A percentile compares a stretch with the other conserved stretches of the same genome.
phyloP scores from a whole-genome alignment of 495 filamentous ascomycete genomes.

The Pyrenopolyporus hunteri region DNA sequence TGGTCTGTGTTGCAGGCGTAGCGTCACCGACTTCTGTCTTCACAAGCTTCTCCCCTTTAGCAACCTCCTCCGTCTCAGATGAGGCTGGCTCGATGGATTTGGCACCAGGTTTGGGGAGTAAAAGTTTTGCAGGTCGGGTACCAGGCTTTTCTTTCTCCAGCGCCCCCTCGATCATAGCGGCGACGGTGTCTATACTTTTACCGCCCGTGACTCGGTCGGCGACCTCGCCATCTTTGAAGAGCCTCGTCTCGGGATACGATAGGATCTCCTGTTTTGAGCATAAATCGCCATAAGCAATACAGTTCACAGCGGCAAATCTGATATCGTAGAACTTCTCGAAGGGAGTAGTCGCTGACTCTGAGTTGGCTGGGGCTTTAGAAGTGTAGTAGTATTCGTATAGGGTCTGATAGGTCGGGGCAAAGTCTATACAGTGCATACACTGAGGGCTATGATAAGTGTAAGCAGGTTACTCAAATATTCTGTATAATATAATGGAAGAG shows the following conservation, averaged over 20 bases:
- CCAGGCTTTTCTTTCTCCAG: slow-evolving; percentile 82
- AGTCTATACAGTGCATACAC: slow-evolving; percentile 79
- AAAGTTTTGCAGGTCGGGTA: slow-evolving; percentile 64
- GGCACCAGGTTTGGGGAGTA: slow-evolving; percentile 50
- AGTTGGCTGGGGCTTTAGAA: slow-evolving; percentile 60
- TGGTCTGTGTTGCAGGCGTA: slow-evolving; percentile 30
- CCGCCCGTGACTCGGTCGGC: slow-evolving; percentile 65
- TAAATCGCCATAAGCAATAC: slow-evolving; percentile 75
- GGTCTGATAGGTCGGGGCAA: slow-evolving; percentile 89
- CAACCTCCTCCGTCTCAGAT: slow-evolving; percentile 18
- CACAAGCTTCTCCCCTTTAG: slow-evolving; percentile 36
- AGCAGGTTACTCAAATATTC: slow-evolving; percentile 4
- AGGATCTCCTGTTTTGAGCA: slow-evolving; percentile 69
- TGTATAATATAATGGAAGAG: not conserved
- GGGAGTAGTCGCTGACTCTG: slow-evolving; percentile 31
- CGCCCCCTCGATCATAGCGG: slow-evolving; percentile 73
- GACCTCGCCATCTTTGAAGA: slow-evolving; percentile 81
- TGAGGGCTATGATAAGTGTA: slow-evolving; percentile 51
- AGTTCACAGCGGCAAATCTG: slow-evolving; percentile 85
- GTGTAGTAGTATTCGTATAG: slow-evolving; percentile 97
- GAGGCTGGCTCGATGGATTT: slow-evolving; percentile 18
- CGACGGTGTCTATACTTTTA: slow-evolving; percentile 66
- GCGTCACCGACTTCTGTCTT: slow-evolving; percentile 38
- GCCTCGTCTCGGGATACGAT: slow-evolving; percentile 74
- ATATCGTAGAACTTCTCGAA: slow-evolving; percentile 84